These are phyloP conservation scores for Venturiaceae sp. DNA, from an alignment of 2,329 filamentous ascomycete species.

Conservation along the genomic window DNA sequence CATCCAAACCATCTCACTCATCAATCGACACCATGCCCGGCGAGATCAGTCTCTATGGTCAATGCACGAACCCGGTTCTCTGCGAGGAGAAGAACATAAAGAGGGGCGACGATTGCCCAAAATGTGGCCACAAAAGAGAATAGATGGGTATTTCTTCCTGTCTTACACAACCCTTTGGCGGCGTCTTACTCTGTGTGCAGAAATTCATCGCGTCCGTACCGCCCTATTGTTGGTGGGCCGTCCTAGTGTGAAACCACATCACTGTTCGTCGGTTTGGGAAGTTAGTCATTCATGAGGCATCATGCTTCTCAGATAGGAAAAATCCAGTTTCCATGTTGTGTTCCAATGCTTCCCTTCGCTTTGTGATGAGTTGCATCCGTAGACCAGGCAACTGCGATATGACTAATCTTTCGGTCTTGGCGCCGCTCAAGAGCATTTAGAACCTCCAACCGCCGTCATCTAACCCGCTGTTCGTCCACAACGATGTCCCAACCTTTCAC, in stretches of 20 bases:
- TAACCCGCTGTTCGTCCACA: neutral
- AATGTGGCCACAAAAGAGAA: neutral
- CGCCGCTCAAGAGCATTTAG: neutral
- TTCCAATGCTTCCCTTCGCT: too few species aligned
- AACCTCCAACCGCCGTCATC: neutral
- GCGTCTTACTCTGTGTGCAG: neutral
- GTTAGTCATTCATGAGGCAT: too few species aligned
- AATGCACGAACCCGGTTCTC: neutral
- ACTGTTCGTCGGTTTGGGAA: too few species aligned
- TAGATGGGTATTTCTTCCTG: neutral
- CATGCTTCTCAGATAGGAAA: too few species aligned
- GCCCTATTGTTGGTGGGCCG: too few species aligned
- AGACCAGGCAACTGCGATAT: neutral
- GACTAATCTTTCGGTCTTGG: neutral
- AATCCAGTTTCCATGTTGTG: too few species aligned
- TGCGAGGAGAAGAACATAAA: constrained; percentile 1
- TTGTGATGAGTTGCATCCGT: too few species aligned
- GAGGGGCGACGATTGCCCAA: neutral
- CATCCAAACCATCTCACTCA: neutral
- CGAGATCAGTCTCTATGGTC: neutral
- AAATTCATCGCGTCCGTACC: neutral
- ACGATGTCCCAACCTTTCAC: neutral
- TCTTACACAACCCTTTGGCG: neutral
- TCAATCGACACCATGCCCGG: neutral
- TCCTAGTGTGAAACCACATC: too few species aligned